Conservation (phyloP, 2,329 filamentous ascomycete species). For the Blastomyces percursus region DNA sequence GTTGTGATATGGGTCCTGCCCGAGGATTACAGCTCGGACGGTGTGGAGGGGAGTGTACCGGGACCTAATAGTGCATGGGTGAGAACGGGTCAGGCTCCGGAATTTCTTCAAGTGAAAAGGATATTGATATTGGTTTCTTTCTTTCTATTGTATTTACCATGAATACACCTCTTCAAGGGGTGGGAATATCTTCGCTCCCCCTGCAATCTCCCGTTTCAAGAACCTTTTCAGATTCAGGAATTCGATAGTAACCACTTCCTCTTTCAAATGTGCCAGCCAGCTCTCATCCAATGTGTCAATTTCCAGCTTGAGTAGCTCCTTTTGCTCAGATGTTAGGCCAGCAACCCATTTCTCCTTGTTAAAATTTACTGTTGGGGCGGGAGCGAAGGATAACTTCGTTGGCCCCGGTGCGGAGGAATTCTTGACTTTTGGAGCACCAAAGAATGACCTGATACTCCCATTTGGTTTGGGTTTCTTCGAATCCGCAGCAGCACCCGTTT, state of each 20-base stretch:
- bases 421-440: constrained; percentile 54
- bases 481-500: constrained; percentile 25
- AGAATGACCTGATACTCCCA: constrained; percentile 80
- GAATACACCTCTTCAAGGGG: constrained; percentile 85
- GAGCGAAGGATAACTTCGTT: constrained; percentile 13
- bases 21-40: constrained; percentile 86
- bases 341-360: constrained; percentile 86
- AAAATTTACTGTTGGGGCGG: constrained; percentile 46
- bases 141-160: constrained; percentile 48
- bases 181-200: constrained; percentile 72
- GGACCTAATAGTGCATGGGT: constrained; percentile 53
- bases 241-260: constrained; percentile 65
- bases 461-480: constrained; percentile 64
- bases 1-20: constrained; percentile 97
- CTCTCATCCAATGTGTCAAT: constrained; percentile 85
- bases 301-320: constrained; percentile 70
- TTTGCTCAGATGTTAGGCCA: constrained; percentile 68
- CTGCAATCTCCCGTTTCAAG: constrained; percentile 62
- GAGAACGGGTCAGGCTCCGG: neutral
- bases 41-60: constrained; percentile 78
- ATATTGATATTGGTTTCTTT: constrained; percentile 13
- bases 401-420: constrained; percentile 12
- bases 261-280: constrained; percentile 82
- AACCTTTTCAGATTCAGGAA: constrained; percentile 87
- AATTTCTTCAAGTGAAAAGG: neutral